Evolutionary conservation across 108 stramenopile species (phyloP), one percentile per base, ranked within the genome.

Genomic region (Skeletonema marinoi): DNA sequence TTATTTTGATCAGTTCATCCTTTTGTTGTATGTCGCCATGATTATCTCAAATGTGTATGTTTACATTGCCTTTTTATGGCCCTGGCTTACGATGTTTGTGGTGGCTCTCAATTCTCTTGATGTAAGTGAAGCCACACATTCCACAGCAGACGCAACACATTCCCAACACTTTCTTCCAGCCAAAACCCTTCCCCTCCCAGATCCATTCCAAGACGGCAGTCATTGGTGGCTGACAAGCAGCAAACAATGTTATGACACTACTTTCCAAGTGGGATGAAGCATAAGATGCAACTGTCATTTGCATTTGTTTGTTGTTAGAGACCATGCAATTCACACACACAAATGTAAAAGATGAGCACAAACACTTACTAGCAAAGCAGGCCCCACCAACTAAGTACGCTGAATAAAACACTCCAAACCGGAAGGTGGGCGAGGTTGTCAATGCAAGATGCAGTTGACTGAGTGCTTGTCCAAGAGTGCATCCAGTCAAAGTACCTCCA

Each of bases 181-280:
- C 74, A 31, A 81, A 66, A 12, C 42, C 75, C 33, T 75, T 75
- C 10, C 80, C 80, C 48, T 70, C 74, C 75, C 74, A 81, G 7
- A 76, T 70, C 75, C 60, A 81, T 63, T 81, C 80, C 33, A 81
- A 65, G 14, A 76, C 74, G 6, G 75, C 80, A 13, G 80, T 81
- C 16, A 81, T 76, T 1, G 80, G 80, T 32, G 80, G 80, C 69
- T 81, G 80, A 30, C 31, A 48, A 2, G 80, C 80, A 29, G 80
- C 80, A 41, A 81, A 81, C 50, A 81, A 50, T 39, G 80, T 81
- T 41, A 81, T 76, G 4, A 76, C 72, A 32, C 72, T 74, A 33
- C 72, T 73, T 10, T 81, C 80, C 62, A 81, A 65, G 65, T 81
- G 80, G 1, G 69, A 41, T 30, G 62, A 44, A 13, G 80, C 80